phyloP scores from a whole-genome alignment of 2,329 filamentous ascomycete genomes.

The Didymellaceae sp. region DNA sequence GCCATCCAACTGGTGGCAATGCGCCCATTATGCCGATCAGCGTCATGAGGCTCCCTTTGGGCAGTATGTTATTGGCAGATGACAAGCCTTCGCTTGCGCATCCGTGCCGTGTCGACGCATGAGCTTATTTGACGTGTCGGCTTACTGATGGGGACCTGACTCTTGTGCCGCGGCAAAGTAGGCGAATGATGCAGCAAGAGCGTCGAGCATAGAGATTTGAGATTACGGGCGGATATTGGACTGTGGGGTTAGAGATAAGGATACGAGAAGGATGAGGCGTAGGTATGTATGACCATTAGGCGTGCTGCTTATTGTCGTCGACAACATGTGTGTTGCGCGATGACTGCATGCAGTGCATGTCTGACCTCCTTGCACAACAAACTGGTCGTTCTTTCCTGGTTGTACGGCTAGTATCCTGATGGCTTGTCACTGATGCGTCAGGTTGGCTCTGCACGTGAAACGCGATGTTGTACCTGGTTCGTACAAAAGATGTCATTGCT shows the following conservation, averaged over 20 bases:
- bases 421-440: too few relatives aligned
- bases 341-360: neutral
- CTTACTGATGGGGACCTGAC: neutral
- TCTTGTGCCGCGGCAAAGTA: slow-evolving; percentile 5
- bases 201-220: slow-evolving; percentile 4
- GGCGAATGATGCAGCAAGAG: neutral
- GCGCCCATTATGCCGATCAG: too few relatives aligned
- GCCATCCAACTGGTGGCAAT: too few relatives aligned
- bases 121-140: slow-evolving; percentile 5
- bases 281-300: neutral
- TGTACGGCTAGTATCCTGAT: too few relatives aligned
- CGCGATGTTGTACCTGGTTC: too few relatives aligned
- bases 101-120: slow-evolving; percentile 13
- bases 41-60: too few relatives aligned
- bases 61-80: neutral
- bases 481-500: neutral
- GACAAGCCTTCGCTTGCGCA: slow-evolving; percentile 15
- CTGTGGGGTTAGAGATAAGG: slow-evolving; percentile 16
- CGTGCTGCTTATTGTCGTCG: neutral
- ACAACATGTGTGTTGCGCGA: neutral
- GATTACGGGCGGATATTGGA: neutral
- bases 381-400: too few relatives aligned
- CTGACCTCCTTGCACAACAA: neutral
- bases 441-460: too few relatives aligned
- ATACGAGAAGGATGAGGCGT: slow-evolving; percentile 5